These are phyloP conservation scores for Penicillium fuscoglaucum DNA, from an alignment of 2,329 filamentous ascomycete species.

Conservation along the genomic window DNA sequence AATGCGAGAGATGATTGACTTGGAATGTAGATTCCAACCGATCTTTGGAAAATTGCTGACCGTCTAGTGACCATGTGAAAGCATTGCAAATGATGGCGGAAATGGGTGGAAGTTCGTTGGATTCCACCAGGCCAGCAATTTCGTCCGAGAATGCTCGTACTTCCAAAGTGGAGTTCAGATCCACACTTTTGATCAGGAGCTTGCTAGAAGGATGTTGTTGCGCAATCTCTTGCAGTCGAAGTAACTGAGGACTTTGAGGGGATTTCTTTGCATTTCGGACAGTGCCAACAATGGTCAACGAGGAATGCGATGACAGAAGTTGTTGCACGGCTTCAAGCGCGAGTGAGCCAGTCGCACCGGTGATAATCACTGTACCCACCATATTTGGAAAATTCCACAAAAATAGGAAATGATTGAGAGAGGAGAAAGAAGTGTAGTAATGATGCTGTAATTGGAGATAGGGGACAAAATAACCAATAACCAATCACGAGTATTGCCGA, in stretches of 20 bases:
- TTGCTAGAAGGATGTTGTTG: not conserved
- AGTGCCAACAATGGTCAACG: conserved; percentile 4
- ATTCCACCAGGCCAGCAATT: not conserved
- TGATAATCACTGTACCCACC: conserved; percentile 8
- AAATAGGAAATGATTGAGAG: not conserved
- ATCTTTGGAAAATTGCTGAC: conserved; percentile 7
- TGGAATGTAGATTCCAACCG: conserved; percentile 9
- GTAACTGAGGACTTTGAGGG: not conserved
- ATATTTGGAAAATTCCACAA: not conserved
- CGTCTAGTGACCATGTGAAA: conserved; percentile 12
- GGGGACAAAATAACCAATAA: not conserved
- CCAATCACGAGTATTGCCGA: not conserved
- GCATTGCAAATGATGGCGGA: conserved; percentile 14
- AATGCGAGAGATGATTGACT: conserved; percentile 15
- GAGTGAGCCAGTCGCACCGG: conserved; percentile 12
- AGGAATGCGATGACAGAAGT: conserved; percentile 1
- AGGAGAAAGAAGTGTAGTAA: not conserved
- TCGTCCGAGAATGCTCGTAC: conserved; percentile 5
- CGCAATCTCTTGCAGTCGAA: not conserved
- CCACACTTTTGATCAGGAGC: conserved; percentile 1
- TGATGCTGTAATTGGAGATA: not conserved
- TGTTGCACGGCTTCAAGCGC: conserved; percentile 10
- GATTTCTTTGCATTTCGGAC: not conserved
- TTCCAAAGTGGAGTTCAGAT: not conserved
- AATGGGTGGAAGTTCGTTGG: conserved; percentile 6